A percentile compares a stretch with the other conserved stretches of the same genome.
Conservation (phyloP, 176 grass and related monocot genomes). For the Bonia amplexicaulis region DNA sequence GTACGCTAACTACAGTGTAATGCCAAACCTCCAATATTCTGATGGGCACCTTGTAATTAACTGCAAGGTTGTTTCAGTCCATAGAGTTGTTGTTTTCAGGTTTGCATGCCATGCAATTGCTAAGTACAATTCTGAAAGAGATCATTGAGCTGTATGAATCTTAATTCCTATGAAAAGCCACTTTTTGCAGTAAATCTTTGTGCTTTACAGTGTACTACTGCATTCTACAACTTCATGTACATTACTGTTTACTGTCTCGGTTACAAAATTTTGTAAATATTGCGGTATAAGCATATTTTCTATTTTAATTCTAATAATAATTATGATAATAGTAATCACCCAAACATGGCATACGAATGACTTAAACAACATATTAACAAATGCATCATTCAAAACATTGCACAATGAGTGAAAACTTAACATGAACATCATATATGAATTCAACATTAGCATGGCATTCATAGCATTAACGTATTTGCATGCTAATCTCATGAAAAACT, state of each 20-base stretch:
- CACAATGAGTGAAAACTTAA: too few relatives aligned
- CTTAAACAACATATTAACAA: too few relatives aligned
- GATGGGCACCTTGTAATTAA: conserved; percentile 12
- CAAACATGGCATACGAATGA: too few relatives aligned
- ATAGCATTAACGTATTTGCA: too few relatives aligned
- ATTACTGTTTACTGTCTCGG: neutral
- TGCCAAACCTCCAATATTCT: neutral
- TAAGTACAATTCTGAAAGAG: neutral
- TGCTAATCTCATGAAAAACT: too few relatives aligned
- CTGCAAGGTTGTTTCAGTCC: neutral
- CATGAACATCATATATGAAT: too few relatives aligned
- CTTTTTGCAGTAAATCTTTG: neutral
- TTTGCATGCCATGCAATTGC: conserved; percentile 14
- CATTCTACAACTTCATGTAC: neutral
- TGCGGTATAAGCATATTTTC: too few relatives aligned
- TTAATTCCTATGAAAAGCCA: neutral
- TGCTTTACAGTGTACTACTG: neutral
- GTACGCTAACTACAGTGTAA: neutral
- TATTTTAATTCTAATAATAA: too few relatives aligned
- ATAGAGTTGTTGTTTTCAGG: conserved; percentile 15
- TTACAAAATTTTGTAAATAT: too few relatives aligned
- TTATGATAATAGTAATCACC: too few relatives aligned
- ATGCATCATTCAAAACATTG: too few relatives aligned
- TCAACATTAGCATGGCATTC: too few relatives aligned
- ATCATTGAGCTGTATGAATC: neutral